Conservation (phyloP, 495 filamentous ascomycete genomes). For the Barbatosphaeria neglecta region DNA sequence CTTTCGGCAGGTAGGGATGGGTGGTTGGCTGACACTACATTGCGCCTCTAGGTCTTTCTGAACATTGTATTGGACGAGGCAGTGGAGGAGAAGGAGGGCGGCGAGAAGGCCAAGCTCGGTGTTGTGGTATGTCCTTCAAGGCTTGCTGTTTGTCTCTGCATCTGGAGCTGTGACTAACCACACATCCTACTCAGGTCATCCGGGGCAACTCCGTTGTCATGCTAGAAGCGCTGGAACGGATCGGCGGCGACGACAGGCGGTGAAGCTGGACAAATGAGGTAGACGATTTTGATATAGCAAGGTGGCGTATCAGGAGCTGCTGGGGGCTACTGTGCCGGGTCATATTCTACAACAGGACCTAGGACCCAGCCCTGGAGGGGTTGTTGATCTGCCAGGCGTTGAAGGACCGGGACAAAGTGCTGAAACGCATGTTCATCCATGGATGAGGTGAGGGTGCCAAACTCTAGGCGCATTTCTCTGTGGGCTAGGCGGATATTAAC, state of each 20-base stretch:
- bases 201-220: conserved; percentile 94
- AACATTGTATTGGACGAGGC: conserved; percentile 97
- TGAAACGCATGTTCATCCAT: no score
- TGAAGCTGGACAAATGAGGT: background rate
- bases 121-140: conserved; percentile 63
- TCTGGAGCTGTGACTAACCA: background rate
- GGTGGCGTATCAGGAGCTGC: background rate
- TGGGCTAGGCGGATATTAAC: no score
- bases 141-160: background rate
- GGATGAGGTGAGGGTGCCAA: no score
- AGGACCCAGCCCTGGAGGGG: no score
- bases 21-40: conserved; percentile 1
- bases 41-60: conserved; percentile 67
- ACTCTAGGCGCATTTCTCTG: no score
- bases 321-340: no score
- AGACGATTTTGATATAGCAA: background rate
- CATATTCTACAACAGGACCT: no score
- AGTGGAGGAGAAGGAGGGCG: conserved; percentile 87
- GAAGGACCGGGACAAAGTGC: no score
- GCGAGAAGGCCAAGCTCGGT: conserved; percentile 81
- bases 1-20: background rate
- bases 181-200: conserved; percentile 40
- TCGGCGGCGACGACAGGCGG: conserved; percentile 34
- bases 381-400: no score
- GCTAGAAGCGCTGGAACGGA: conserved; percentile 66